Evolutionary conservation across 2,329 filamentous ascomycete species (phyloP).

Genomic region (Colletotrichum aenigma): DNA sequence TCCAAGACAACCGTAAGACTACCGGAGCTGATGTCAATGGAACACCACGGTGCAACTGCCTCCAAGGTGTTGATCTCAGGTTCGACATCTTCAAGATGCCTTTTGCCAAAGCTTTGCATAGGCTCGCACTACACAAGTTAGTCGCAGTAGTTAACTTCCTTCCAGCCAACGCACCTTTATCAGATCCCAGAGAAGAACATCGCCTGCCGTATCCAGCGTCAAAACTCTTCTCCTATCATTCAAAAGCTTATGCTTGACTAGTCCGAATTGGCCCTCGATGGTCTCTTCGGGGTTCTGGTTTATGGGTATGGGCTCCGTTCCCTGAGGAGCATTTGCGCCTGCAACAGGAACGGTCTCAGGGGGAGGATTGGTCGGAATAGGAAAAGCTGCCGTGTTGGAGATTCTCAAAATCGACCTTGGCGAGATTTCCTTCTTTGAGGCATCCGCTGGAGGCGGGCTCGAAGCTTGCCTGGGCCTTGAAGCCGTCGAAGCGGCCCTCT

Average conservation of each 20-base stretch:
- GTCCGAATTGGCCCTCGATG: conserved; percentile 92
- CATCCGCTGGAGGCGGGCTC: conserved; percentile 35
- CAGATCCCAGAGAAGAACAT: conserved; percentile 94
- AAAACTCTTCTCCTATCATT: conserved; percentile 90
- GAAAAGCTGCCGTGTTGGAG: conserved; percentile 83
- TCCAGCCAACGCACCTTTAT: conserved; percentile 64
- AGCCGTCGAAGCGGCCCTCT: conserved; percentile 48
- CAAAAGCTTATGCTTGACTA: conserved; percentile 90
- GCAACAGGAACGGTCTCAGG: conserved; percentile 52
- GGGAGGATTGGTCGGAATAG: conserved; percentile 57
- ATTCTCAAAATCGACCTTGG: conserved; percentile 79
- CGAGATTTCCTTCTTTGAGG: conserved; percentile 70
- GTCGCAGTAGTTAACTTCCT: neutral
- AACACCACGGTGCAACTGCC: conserved; percentile 94
- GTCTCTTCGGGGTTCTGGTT: conserved; percentile 75
- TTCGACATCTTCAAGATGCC: conserved; percentile 90
- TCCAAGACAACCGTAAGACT: conserved; percentile 90
- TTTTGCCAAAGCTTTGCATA: conserved; percentile 91
- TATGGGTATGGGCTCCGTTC: conserved; percentile 58
- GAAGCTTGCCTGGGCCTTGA: conserved; percentile 26
- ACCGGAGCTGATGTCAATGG: conserved; percentile 90
- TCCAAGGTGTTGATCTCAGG: conserved; percentile 85
- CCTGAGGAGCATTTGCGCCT: conserved; percentile 7
- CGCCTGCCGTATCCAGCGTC: conserved; percentile 92
- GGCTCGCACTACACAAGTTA: conserved; percentile 71